Evolutionary conservation across 768 basidiomycete species (phyloP).

Genomic region (Xerocomellus amylosporus): DNA sequence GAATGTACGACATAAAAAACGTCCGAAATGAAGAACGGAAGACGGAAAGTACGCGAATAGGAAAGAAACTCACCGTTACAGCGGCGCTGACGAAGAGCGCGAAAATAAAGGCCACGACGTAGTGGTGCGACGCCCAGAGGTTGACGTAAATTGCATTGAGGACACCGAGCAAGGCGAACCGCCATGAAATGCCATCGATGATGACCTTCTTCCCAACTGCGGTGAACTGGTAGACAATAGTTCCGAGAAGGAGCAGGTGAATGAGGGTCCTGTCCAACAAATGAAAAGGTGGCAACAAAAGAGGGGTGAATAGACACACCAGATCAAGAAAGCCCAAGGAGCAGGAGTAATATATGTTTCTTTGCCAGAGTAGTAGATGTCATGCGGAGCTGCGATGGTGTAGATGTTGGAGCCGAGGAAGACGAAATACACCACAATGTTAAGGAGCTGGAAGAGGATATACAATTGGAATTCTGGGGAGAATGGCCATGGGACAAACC

Average conservation of each 20-base stretch:
- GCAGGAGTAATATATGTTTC: conserved; percentile 95
- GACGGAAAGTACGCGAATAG: not conserved
- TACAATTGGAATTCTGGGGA: not conserved
- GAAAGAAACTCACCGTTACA: conserved; percentile 41
- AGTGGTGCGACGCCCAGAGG: conserved; percentile 77
- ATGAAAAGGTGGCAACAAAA: conserved; percentile 7
- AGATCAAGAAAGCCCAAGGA: conserved; percentile 88
- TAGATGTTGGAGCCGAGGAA: conserved; percentile 93
- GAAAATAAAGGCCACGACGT: conserved; percentile 80
- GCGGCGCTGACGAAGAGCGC: conserved; percentile 82
- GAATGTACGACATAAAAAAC: not conserved
- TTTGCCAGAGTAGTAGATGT: conserved; percentile 69
- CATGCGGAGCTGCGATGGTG: conserved; percentile 72
- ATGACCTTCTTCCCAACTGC: conserved; percentile 70
- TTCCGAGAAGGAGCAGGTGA: conserved; percentile 87
- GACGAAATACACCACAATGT: conserved; percentile 77
- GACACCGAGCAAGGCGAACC: conserved; percentile 83
- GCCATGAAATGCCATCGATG: conserved; percentile 87
- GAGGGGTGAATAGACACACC: conserved; percentile 42
- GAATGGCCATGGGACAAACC: conserved; percentile 34
- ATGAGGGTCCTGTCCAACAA: conserved; percentile 65
- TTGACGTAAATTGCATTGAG: conserved; percentile 89
- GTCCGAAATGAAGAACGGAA: conserved; percentile 16
- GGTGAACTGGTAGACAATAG: conserved; percentile 88
- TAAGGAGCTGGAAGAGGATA: conserved; percentile 50